phyloP scores from a whole-genome alignment of 768 basidiomycete species.

The Boletus barrowsii region DNA sequence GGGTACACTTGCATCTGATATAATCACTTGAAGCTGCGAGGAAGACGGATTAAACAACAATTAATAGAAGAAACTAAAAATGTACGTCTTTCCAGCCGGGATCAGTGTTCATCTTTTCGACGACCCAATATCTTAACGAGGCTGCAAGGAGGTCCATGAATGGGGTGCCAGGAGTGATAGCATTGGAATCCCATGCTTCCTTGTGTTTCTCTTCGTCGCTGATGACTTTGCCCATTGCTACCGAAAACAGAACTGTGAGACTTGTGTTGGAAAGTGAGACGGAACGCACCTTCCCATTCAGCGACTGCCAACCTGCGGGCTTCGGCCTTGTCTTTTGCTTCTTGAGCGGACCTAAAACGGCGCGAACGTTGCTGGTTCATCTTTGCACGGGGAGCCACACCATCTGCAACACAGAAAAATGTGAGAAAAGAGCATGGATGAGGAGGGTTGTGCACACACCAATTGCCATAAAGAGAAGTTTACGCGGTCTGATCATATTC shows the following conservation, averaged over 20 bases:
- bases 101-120: conserved; percentile 90
- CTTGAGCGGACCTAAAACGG: conserved; percentile 92
- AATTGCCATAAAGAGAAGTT: conserved; percentile 97
- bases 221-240: conserved; percentile 90
- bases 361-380: conserved; percentile 99
- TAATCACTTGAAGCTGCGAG: conserved; percentile 83
- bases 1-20: conserved; percentile 95
- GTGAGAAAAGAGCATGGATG: neutral
- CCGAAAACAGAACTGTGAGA: neutral
- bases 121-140: conserved; percentile 94
- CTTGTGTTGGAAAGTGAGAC: neutral
- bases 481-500: conserved; percentile 94
- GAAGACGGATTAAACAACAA: neutral
- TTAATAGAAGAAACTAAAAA: neutral
- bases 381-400: conserved; percentile 96
- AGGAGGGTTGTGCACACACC: conserved; percentile 48
- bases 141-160: conserved; percentile 93
- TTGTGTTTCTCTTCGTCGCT: conserved; percentile 81
- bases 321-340: conserved; percentile 91
- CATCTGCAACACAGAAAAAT: conserved; percentile 52
- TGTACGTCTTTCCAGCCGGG: conserved; percentile 92
- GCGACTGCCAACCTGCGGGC: conserved; percentile 79
- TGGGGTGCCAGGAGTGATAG: conserved; percentile 97
- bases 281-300: conserved; percentile 73
- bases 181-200: conserved; percentile 95